Conservation (phyloP, 331 rosid species). For the Malus hybrid region DNA sequence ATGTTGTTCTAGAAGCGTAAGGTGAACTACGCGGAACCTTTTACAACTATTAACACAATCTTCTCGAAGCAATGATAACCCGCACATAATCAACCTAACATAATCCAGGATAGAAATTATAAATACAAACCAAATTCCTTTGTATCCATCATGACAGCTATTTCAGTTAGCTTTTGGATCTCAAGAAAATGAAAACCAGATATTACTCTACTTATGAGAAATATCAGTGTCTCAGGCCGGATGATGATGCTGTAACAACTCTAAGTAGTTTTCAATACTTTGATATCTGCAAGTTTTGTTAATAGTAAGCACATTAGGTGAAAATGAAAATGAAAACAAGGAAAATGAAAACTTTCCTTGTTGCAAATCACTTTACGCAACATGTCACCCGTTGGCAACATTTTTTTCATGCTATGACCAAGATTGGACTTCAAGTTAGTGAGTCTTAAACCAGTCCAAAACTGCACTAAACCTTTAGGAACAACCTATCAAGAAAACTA, state of each 20-base stretch:
- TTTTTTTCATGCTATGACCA: not conserved
- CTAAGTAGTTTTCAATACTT: slow-evolving; percentile 28
- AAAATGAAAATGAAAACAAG: no score
- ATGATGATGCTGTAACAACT: not conserved
- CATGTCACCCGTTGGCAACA: not conserved
- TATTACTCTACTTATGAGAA: no score
- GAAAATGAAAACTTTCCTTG: not conserved
- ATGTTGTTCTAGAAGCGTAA: no score
- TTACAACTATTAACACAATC: not conserved
- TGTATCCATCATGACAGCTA: no score
- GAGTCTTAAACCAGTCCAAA: not conserved
- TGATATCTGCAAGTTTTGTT: slow-evolving; percentile 43
- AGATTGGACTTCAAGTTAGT: not conserved
- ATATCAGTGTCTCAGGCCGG: not conserved
- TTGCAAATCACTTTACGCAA: not conserved
- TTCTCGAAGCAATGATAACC: not conserved
- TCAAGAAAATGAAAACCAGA: no score
- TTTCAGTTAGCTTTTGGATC: no score
- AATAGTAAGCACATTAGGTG: not conserved
- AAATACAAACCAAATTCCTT: no score
- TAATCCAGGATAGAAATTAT: no score
- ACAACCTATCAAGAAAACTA: not conserved
- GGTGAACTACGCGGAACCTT: not conserved
- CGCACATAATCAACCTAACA: not conserved
- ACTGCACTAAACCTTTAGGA: not conserved